Conservation (phyloP, 2,329 filamentous ascomycete genomes). For the Ceratocystiopsis brevicomis region DNA sequence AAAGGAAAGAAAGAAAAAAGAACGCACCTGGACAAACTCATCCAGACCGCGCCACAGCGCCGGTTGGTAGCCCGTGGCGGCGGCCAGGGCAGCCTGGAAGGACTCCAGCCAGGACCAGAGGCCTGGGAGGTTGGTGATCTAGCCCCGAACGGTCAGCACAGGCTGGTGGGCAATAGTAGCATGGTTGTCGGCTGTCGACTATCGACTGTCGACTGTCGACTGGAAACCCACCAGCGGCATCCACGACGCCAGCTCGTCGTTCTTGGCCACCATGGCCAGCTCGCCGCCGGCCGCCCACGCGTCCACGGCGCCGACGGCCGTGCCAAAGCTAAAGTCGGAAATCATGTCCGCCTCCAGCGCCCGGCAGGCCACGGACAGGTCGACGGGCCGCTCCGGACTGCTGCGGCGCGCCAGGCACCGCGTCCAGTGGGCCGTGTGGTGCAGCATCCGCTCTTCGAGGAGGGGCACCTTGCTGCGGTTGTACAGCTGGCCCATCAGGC, state of each 20-base stretch:
- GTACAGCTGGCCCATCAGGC: slow-evolving; percentile 6
- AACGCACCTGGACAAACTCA: background rate
- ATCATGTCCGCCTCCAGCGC: slow-evolving; percentile 5
- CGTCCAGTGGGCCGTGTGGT: slow-evolving; percentile 1
- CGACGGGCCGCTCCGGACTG: background rate
- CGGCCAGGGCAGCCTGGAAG: background rate
- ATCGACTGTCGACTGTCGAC: too few relatives aligned
- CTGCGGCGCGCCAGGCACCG: background rate
- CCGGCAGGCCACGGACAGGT: background rate
- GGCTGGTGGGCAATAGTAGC: too few relatives aligned
- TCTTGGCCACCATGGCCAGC: slow-evolving; percentile 3
- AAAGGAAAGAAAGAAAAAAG: too few relatives aligned
- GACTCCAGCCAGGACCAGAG: background rate
- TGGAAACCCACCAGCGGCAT: slow-evolving; percentile 4
- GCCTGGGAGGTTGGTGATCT: slow-evolving; percentile 1
- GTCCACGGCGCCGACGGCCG: slow-evolving; percentile 1
- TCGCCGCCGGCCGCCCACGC: slow-evolving; percentile 1
- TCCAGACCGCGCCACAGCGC: background rate
- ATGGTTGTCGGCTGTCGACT: too few relatives aligned
- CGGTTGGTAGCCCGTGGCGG: background rate
- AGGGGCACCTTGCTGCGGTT: slow-evolving; percentile 5
- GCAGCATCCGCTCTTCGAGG: slow-evolving; percentile 2
- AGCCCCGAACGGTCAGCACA: too few relatives aligned
- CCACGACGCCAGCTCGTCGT: slow-evolving; percentile 5
- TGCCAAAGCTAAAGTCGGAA: background rate